Evolutionary conservation across 2,329 filamentous ascomycete genomes (phyloP), one percentile per base, ranked within the genome.

Genomic region (Aureobasidium uvarum): DNA sequence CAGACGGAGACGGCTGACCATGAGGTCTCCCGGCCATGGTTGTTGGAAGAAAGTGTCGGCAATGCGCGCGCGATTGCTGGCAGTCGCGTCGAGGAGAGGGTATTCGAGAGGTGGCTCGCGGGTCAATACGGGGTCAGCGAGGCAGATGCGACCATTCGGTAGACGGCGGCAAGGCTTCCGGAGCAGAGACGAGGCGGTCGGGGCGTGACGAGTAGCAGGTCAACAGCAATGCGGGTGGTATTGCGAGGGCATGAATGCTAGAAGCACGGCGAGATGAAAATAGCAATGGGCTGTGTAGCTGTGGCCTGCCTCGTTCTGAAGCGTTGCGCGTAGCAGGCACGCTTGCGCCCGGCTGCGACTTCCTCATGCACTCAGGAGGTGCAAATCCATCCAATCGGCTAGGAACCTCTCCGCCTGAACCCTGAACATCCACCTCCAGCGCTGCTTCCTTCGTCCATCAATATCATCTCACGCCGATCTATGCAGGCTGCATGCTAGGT

Each of bases 1-100:
- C 77, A 68, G 75, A 74, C 58, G 70, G 75, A 74, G 78, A 76
- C 75, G 78, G 75, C 74, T 79, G 78, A 75, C 79, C 80, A 73
- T 80, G 79, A 73, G 83, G 83, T 80, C 84, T 81, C 75, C 83
- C 83, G 75, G 79, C 78, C 80, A 82, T 82, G 66, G 71, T 75
- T 72, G 74, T 18, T 7, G 23, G 8, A 18, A 25, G 5, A 13
- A 18, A 18, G 46, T 16, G 20, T 13, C 33, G 33, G n/a, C 46
- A 51, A 41, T 62, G 33, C 33, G 45, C 58, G 45, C 45, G 39
- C 48, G 10, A 23, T 38, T 52, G 56, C 54, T 64, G 28, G 64
- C 43, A 25, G 39, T 48, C 51, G 63, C 62, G 62, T 64, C 58
- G n/a, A 50, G 41, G 10, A 10, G 28, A 33, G 11, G 20, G 50